Base-by-base conservation (phyloP, 495 filamentous ascomycete species). In the Aspergillus nanangensis region DNA sequence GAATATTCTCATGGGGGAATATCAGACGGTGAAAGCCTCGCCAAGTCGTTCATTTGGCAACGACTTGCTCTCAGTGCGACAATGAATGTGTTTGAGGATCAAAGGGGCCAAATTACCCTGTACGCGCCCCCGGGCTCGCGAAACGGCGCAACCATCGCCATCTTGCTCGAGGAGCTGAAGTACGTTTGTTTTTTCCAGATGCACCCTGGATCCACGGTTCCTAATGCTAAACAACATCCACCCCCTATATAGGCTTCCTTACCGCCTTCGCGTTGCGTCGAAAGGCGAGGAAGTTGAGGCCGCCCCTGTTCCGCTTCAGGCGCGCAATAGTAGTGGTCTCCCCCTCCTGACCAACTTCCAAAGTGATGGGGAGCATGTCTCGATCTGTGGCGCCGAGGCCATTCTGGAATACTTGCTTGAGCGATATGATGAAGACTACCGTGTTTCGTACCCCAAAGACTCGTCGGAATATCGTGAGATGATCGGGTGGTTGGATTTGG, bases 81-180 rank as follows among this genome's bases (percentile, higher is more conserved):
- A 38, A 50, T 50, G 47, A 50, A 50, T 18, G 47, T 50, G 17
- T 50, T 43, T 23, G n/a, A 43, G 19, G 40, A 50, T 17, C 31
- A 32, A 18, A 14, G 27, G n/a, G 33, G 47, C 20, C 31, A 29
- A 8, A 44, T 50, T 32, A 14, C 32, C n/a, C 47, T 50, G n/a
- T 29, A 29, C 23, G 39, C 47, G 20, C 15, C 21, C 24, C 2
- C n/a, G 9, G 39, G 39, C 22, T 35, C 41, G 22, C 40, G 13
- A 31, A 22, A 38, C 21, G 32, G 32, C 5, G 40, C 47, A 0
- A 38, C 21, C 1, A 27, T 50, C 20, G 31, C 40, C 27, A 39
- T 50, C 15, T 18, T 50, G 10, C 39, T 50, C 14, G 47, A 50
- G 22, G 22, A 31, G 24, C 33, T 50, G 8, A 20, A 22, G 47